Base-by-base conservation (phyloP, 2,329 filamentous ascomycete species). In the Acarospora socialis region DNA sequence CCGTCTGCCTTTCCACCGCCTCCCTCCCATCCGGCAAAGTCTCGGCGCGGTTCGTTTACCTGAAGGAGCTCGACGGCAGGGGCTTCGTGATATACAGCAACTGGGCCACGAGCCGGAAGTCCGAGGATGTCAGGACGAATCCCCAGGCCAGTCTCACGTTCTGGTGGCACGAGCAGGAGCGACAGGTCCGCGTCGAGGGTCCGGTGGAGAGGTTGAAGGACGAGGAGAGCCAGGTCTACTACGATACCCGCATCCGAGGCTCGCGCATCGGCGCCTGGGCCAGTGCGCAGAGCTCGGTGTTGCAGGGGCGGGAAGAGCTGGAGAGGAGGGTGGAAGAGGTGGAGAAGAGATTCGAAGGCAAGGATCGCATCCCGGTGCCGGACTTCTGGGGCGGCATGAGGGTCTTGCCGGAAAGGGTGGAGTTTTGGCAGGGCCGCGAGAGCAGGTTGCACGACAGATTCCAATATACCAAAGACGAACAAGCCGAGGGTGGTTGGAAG, bases 61-160 rank as follows among this genome's bases (percentile, higher is more conserved):
- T 98, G 43, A 98, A 98, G 59, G 90, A 95, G 63, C 73, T 95
- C 15, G 86, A 95, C 55, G 56, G 64, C 33, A 46, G 56, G 4
- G 84, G 86, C 10, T 98, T 92, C 57, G 83, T 95, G 25, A 66
- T 98, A 29, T 98, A 95, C 65, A 80, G 73, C 49, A 98, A 98
- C 56, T 87, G 86, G 62, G 84, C 73, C 38, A 90, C 81, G 0
- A 81, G 74, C 37, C 59, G 68, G 17, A 73, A 76, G 39, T 73
- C 77, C 60, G 49, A 58, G 30, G 82, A 93, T 52, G 59, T 90
- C 5, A 65, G 61, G 14, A 65, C 58, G 3, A 98, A 95, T 55
- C 69, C 70, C 17, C 77, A 79, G 59, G 87, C 81, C 0, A 74
- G 75, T 28, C 63, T 98, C 46, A 83, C 82, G 4, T 98, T 98